Base-by-base conservation (phyloP, 768 basidiomycete species). In the Gautieria morchelliformis region DNA sequence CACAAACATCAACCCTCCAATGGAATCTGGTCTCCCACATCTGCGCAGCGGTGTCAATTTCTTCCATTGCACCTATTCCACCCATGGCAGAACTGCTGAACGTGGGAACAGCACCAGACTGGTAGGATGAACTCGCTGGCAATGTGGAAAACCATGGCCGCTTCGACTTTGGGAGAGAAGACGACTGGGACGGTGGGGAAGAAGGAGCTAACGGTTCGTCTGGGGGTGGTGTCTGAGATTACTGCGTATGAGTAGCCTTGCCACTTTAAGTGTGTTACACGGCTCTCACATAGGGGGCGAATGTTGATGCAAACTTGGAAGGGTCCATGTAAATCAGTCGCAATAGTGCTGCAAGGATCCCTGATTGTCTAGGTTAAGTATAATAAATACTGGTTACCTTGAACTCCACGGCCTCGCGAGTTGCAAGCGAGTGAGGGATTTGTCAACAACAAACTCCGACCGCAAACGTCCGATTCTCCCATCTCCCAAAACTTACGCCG, bases 21-120 rank as follows among this genome's bases (percentile, higher is more conserved):
- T 81, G 81, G 63, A 79, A 78, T 27, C 81, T 72, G 14, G 85
- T 87, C 73, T 85, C 83, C 87, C 86, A 89, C 59, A 75, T 77
- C 61, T 80, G 85, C 32, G 69, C 71, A 40, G 70, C 69, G 12
- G 67, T 67, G 39, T 76, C 74, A 14, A 67, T 69, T 22, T 75
- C 76, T n/a, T 75, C 75, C 37, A 60, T 63, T 6, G 71, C 67
- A 20, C 66, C 70, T 2, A 63, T 63, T n/a, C 75, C 71, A 4
- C 73, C 70, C 2, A 71, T 59, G 10, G 71, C 65, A 14, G 78
- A 77, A 14, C 75, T 74, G 49, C 72, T 71, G 59, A 83, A 82
- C 10, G 79, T 75, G 7, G 84, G 81, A 33, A 81, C 72, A 12
- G 77, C 84, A 14, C 87, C 87, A 12, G 83, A 83, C 68, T 88